Percentiles rank a stretch among this genome's conserved stretches.
Evolutionary conservation across 805 yeast species (phyloP).

Genomic region (Cyberlindnera suaveolens): DNA sequence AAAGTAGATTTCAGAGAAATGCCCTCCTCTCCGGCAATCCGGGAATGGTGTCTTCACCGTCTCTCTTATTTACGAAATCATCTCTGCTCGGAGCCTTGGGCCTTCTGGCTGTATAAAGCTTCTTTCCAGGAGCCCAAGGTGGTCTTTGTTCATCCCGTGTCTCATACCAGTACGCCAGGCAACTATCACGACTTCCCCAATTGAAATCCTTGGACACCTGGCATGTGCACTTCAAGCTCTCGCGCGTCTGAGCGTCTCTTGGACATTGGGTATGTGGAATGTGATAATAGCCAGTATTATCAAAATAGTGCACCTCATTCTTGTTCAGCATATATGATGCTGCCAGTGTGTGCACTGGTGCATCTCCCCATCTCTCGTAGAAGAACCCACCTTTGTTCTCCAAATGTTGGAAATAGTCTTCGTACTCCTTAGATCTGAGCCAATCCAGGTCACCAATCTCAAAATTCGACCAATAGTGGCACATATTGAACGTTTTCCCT

Average conservation of each 20-base stretch:
- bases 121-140: constrained; percentile 12
- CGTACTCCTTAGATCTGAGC: constrained; percentile 53
- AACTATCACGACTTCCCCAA: constrained; percentile 22
- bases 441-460: constrained; percentile 70
- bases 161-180: constrained; percentile 19
- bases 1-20: too few relatives aligned
- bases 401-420: constrained; percentile 52
- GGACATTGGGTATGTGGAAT: constrained; percentile 55
- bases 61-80: too few relatives aligned
- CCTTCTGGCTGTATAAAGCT: constrained; percentile 1
- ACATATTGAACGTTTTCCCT: constrained; percentile 61
- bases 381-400: constrained; percentile 73
- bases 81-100: background rate
- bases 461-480: constrained; percentile 82
- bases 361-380: constrained; percentile 92
- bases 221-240: constrained; percentile 46
- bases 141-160: constrained; percentile 15
- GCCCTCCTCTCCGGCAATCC: too few relatives aligned
- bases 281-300: constrained; percentile 71
- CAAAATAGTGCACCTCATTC: constrained; percentile 61
- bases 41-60: too few relatives aligned
- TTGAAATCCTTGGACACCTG: constrained; percentile 27
- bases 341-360: constrained; percentile 82
- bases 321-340: constrained; percentile 53
- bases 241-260: constrained; percentile 36